These are phyloP conservation scores for Luvunga scandens DNA, from an alignment of 345 rosid species.

Conservation along the genomic window DNA sequence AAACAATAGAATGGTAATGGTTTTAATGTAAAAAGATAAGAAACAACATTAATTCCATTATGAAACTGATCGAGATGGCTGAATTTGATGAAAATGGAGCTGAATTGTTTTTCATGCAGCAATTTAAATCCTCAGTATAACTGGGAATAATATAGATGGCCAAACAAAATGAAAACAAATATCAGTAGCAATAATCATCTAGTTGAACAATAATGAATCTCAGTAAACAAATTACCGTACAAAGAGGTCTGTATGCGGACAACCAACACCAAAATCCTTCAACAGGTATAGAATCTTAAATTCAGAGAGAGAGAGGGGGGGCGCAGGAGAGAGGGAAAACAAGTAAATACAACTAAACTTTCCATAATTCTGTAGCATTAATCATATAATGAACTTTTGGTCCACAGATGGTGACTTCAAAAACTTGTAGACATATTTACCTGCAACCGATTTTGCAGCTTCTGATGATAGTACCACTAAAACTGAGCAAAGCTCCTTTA, in stretches of 20 bases:
- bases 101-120: neutral
- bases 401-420: neutral
- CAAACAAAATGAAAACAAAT: neutral
- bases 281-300: neutral
- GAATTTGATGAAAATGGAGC: neutral
- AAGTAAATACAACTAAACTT: neutral
- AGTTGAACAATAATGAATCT: neutral
- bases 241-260: neutral
- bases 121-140: neutral
- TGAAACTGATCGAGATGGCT: neutral
- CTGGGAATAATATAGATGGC: neutral
- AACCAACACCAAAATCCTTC: neutral
- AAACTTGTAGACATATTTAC: conserved; percentile 27
- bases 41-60: neutral
- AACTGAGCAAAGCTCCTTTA: conserved; percentile 96
- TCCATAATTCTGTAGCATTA: neutral
- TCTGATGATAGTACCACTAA: conserved; percentile 73
- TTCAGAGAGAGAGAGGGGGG: neutral
- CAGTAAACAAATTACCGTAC: neutral
- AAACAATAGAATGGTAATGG: neutral
- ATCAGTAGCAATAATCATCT: neutral
- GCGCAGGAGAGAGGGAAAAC: neutral
- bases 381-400: neutral
- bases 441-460: conserved; percentile 77
- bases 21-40: neutral